Conservation (phyloP, 2,329 filamentous ascomycete species). For the Cytospora leucostoma region DNA sequence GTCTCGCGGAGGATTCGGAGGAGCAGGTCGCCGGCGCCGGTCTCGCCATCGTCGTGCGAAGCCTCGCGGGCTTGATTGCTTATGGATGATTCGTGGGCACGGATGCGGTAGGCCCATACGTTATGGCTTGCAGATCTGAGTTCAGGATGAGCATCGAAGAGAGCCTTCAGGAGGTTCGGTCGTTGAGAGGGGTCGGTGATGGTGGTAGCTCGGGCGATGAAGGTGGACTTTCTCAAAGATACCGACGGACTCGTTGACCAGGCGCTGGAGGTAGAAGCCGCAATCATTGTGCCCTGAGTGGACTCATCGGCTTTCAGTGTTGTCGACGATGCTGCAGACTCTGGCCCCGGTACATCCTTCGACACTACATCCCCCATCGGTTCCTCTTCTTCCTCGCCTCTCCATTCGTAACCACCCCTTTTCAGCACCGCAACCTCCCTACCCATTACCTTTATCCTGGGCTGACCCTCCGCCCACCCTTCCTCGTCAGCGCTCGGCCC, state of each 20-base stretch:
- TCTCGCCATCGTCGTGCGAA: conserved; percentile 63
- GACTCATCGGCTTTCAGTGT: conserved; percentile 29
- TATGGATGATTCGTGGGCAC: conserved; percentile 38
- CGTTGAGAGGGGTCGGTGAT: conserved; percentile 45
- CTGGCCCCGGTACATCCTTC: conserved; percentile 15
- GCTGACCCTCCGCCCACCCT: conserved; percentile 75
- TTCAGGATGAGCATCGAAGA: conserved; percentile 51
- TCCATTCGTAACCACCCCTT: conserved; percentile 71
- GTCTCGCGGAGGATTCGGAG: conserved; percentile 55
- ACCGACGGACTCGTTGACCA: conserved; percentile 57
- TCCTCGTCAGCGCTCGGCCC: conserved; percentile 67
- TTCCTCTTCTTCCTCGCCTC: conserved; percentile 40
- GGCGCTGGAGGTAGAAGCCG: conserved; percentile 32
- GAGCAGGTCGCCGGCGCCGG: conserved; percentile 58
- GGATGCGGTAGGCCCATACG: conserved; percentile 54
- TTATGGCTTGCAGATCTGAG: conserved; percentile 61
- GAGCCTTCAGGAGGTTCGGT: conserved; percentile 45
- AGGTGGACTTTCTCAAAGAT: conserved; percentile 56
- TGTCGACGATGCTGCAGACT: conserved; percentile 27
- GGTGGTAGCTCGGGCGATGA: conserved; percentile 55
- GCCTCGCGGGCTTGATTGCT: conserved; percentile 47
- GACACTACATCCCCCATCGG: conserved; percentile 14
- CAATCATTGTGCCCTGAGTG: conserved; percentile 27
- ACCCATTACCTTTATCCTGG: conserved; percentile 70
- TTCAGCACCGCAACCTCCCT: conserved; percentile 75